Percentiles rank a stretch among this genome's conserved stretches.
phyloP scores from a whole-genome alignment of 176 grass and related monocot genomes.

The Rhynchospora pubera region DNA sequence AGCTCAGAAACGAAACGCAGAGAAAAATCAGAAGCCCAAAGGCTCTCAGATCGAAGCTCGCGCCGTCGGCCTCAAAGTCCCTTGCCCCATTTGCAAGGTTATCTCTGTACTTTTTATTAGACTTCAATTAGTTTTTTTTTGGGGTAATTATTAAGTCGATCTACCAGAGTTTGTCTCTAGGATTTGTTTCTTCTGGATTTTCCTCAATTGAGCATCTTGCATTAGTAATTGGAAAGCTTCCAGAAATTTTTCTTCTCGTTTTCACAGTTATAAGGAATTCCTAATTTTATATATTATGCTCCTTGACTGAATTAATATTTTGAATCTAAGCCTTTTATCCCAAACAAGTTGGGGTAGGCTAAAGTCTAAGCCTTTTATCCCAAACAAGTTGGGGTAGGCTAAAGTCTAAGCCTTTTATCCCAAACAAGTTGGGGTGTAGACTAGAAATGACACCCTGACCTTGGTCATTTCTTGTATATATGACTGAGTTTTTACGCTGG shows the following conservation, averaged over 20 bases:
- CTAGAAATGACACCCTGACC: too few relatives aligned
- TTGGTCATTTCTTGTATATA: too few relatives aligned
- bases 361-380: too few relatives aligned
- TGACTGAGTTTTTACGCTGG: too few relatives aligned
- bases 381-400: too few relatives aligned
- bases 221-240: not conserved
- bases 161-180: not conserved
- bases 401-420: too few relatives aligned
- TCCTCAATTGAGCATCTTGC: not conserved
- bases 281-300: not conserved
- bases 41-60: slow-evolving; percentile 89
- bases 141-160: not conserved
- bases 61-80: slow-evolving; percentile 82
- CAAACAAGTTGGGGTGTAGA: too few relatives aligned
- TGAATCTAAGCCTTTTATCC: too few relatives aligned
- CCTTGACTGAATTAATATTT: not conserved
- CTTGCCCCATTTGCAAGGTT: slow-evolving; percentile 95
- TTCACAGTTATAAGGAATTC: not conserved
- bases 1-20: slow-evolving; percentile 70
- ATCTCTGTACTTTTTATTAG: not conserved
- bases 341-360: too few relatives aligned
- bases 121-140: not conserved
- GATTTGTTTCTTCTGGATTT: not conserved
- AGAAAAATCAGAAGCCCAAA: slow-evolving; percentile 89
- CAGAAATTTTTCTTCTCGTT: not conserved